Base-by-base conservation (phyloP, 1,284 basidiomycete species). In the Ceratobasidium sp. region DNA sequence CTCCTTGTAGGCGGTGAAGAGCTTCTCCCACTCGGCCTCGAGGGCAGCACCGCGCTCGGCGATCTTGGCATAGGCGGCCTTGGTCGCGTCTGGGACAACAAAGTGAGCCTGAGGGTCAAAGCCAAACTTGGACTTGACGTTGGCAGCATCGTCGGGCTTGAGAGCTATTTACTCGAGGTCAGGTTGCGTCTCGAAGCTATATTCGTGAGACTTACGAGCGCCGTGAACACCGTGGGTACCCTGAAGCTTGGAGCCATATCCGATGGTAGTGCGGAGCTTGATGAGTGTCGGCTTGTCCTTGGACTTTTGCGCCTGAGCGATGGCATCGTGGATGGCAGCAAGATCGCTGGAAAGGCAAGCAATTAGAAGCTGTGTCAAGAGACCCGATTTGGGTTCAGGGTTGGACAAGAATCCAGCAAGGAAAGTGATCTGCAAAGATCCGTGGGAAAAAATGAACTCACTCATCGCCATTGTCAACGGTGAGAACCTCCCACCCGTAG, bases 221-320 rank as follows among this genome's bases (percentile, higher is more conserved):
- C 96, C 96, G 82, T 98, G 96, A 75, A 97, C 93, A 77, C 93
- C 92, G 78, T 97, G 94, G 21, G 92, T 93, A 77, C 96, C 96
- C 83, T 95, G 91, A 79, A 89, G 88, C 84, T 93, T 92, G 58
- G 96, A 97, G 74, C 96, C 96, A 80, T 87, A 98, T 70, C 96
- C 96, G 76, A 98, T 98, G 74, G 92, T 97, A 74, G 96, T 98
- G 80, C 86, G 89, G 73, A 97, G 83, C 76, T 88, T 86, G 81
- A 97, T 93, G 77, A 98, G 84, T 45, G 94, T 93, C 57, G 96
- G 96, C 84, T 95, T 94, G 82, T 79, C 85, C 80, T 87, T 92
- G 80, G 89, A 89, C 80, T 87, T 84, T 78, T 89, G 89, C 70
- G 92, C 94, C 79, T 90, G 86, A 64, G 85, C 86, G 77, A 98